Evolutionary conservation across 2,329 filamentous ascomycete species (phyloP).

Genomic region (Fusarium denticulatum): DNA sequence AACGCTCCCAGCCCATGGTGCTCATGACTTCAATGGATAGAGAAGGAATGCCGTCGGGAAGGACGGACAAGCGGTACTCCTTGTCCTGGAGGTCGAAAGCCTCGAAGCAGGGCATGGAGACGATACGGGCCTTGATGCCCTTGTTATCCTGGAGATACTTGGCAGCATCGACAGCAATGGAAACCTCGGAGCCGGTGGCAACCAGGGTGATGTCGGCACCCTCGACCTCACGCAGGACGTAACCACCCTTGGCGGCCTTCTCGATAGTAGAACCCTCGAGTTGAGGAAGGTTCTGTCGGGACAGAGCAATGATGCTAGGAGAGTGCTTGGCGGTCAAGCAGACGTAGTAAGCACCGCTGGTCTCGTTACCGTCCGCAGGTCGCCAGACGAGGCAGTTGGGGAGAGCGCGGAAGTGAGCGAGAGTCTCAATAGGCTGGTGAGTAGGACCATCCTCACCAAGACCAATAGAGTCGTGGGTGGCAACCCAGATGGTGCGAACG

Average conservation of each 20-base stretch:
- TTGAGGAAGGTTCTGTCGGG: conserved; percentile 97
- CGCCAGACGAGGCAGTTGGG: conserved; percentile 99
- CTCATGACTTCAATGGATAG: conserved; percentile 96
- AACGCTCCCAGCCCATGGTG: conserved; percentile 98
- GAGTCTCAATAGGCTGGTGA: conserved; percentile 98
- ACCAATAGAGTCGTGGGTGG: conserved; percentile 98
- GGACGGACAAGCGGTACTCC: conserved; percentile 92
- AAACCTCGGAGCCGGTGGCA: conserved; percentile 95
- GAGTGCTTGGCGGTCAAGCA: conserved; percentile 90
- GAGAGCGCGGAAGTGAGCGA: conserved; percentile 97
- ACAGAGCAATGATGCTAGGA: conserved; percentile 92
- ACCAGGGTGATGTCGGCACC: conserved; percentile 88
- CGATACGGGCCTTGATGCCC: conserved; percentile 87
- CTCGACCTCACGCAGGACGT: conserved; percentile 86
- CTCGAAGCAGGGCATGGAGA: conserved; percentile 96
- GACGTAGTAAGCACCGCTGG: conserved; percentile 95
- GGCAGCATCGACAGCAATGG: conserved; percentile 90
- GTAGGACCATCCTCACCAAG: conserved; percentile 98
- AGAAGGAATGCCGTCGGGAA: conserved; percentile 93
- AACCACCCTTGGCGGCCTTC: conserved; percentile 92
- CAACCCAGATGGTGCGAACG: conserved; percentile 92
- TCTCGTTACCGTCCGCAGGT: conserved; percentile 98
- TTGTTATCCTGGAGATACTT: conserved; percentile 92
- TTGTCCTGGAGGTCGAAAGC: conserved; percentile 94
- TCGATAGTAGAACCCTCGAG: conserved; percentile 93